phyloP scores from a whole-genome alignment of 129 eudicot species.

The Silybum marianum region DNA sequence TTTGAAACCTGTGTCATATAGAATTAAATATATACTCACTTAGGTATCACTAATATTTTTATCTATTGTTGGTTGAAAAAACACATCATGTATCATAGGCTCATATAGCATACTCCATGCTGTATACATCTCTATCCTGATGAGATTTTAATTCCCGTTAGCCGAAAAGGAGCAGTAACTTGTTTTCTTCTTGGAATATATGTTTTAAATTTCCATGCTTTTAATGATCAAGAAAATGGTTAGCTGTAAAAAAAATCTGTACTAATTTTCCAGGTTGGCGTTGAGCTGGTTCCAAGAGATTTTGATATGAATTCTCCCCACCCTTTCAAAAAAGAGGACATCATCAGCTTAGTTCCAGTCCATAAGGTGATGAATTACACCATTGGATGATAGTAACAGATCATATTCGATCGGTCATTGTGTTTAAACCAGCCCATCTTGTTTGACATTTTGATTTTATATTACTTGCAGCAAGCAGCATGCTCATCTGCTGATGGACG shows the following conservation, averaged over 20 bases:
- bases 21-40: background rate
- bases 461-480: constrained; percentile 92
- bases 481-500: constrained; percentile 99
- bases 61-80: constrained; percentile 13
- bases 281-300: constrained; percentile 96
- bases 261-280: constrained; percentile 66
- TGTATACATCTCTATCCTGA: background rate
- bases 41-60: constrained; percentile 4
- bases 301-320: constrained; percentile 87
- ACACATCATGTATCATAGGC: background rate
- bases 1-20: background rate
- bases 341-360: constrained; percentile 93
- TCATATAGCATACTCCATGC: background rate
- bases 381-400: background rate
- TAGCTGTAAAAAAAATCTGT: background rate
- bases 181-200: constrained; percentile 18
- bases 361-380: constrained; percentile 72
- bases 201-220: constrained; percentile 6
- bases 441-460: constrained; percentile 14
- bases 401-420: constrained; percentile 12
- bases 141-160: background rate
- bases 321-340: constrained; percentile 79
- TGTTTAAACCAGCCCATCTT: background rate
- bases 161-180: constrained; percentile 7
- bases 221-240: background rate